phyloP scores from a whole-genome alignment of 129 eudicot species.

The Pittosporum tobira region DNA sequence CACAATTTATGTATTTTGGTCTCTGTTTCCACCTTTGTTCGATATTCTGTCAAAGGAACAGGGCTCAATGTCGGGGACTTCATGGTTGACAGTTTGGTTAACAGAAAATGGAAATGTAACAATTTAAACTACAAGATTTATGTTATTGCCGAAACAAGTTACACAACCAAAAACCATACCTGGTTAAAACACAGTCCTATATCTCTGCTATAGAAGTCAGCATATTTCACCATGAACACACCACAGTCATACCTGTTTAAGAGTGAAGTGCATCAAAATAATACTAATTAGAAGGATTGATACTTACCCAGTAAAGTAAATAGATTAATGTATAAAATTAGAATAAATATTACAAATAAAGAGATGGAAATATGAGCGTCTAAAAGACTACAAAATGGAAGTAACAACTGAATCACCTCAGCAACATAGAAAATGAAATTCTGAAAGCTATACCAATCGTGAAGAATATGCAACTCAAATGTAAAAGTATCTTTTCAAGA shows the following conservation, averaged over 20 bases:
- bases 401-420: background rate
- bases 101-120: no score
- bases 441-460: background rate
- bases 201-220: conserved; percentile 86
- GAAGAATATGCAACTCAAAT: background rate
- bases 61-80: background rate
- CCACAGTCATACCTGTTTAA: conserved; percentile 81
- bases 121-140: no score
- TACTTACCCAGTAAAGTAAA: background rate
- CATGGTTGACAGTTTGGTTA: background rate
- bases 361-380: no score
- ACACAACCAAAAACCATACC: conserved; percentile 36
- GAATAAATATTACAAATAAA: no score
- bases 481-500: background rate
- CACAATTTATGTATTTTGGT: no score
- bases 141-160: background rate
- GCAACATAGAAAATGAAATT: background rate
- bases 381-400: background rate
- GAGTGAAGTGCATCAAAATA: background rate
- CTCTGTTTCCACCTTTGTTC: background rate
- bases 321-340: background rate
- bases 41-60: background rate
- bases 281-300: background rate
- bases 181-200: conserved; percentile 75
- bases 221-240: conserved; percentile 81